Evolutionary conservation across 805 yeast species (phyloP).

Genomic region (Hanseniaspora thailandica): DNA sequence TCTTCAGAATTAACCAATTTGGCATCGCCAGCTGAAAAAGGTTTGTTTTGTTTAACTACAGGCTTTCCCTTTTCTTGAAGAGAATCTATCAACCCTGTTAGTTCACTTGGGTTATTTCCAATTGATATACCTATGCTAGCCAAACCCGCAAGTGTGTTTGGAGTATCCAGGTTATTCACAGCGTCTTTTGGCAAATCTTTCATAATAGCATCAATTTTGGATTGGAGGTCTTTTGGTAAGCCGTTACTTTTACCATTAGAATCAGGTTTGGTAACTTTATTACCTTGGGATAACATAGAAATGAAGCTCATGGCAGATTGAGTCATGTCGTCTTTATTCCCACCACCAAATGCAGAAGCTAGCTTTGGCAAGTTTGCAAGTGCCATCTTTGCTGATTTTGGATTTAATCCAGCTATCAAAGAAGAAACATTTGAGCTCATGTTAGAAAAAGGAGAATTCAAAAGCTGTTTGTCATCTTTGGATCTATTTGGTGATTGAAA

Average conservation of each 20-base stretch:
- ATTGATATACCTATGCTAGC: conserved; percentile 10
- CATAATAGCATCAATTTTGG: not conserved
- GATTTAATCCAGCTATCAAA: not conserved
- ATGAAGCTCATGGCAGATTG: conserved; percentile 8
- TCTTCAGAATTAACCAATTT: not conserved
- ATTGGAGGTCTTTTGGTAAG: not conserved
- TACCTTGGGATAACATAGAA: not conserved
- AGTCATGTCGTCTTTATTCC: conserved; percentile 2
- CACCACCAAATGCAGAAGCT: conserved; percentile 11
- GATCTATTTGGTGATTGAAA: not conserved
- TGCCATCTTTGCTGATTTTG: conserved; percentile 1
- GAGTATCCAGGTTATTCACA: not conserved
- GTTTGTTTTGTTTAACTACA: not conserved
- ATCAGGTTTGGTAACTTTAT: not conserved
- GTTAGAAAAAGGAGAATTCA: not conserved
- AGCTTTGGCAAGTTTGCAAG: conserved; percentile 1
- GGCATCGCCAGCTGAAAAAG: not conserved
- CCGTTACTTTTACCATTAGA: not conserved
- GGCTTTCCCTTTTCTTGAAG: not conserved
- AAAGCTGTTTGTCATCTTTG: not conserved
- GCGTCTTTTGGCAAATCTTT: not conserved
- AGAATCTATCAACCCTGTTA: not conserved
- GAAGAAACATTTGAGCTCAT: not conserved
- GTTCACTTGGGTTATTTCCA: conserved; percentile 13
- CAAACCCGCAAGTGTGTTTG: not conserved